Conservation (phyloP, 345 rosid genomes). For the Melastoma malabathricum region DNA sequence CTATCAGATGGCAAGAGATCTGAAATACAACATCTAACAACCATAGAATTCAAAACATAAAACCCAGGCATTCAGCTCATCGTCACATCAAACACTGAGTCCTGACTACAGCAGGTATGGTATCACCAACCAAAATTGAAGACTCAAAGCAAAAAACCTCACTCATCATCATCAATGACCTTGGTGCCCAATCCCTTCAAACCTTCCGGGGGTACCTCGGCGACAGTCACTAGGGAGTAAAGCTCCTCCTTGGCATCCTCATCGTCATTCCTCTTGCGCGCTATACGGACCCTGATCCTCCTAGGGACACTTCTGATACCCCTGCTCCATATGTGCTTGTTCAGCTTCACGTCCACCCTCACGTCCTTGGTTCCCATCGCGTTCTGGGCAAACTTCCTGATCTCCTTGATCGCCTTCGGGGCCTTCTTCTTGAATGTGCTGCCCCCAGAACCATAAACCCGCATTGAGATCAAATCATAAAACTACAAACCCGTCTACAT, state of each 20-base stretch:
- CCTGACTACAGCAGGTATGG: background rate
- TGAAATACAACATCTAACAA: too few species aligned
- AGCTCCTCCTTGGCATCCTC: slow-evolving; percentile 60
- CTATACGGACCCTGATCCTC: slow-evolving; percentile 45
- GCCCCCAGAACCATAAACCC: slow-evolving; percentile 8
- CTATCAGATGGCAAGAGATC: too few species aligned
- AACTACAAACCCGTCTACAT: too few species aligned
- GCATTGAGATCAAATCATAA: too few species aligned
- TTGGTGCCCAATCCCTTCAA: slow-evolving; percentile 39
- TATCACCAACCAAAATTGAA: background rate
- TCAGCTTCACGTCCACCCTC: slow-evolving; percentile 46
- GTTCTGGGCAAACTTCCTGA: slow-evolving; percentile 41
- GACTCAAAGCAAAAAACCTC: too few species aligned
- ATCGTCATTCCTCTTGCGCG: slow-evolving; percentile 44
- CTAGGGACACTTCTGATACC: slow-evolving; percentile 48
- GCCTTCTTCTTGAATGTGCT: slow-evolving; percentile 64
- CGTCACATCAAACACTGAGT: background rate
- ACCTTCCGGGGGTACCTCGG: slow-evolving; percentile 42
- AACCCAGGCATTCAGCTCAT: too few species aligned
- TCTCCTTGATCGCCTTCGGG: slow-evolving; percentile 53
- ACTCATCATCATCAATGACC: slow-evolving; percentile 42
- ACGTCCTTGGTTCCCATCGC: slow-evolving; percentile 57
- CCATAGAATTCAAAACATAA: too few species aligned
- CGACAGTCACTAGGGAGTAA: slow-evolving; percentile 42
- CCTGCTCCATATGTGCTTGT: slow-evolving; percentile 56